These are phyloP conservation scores for Globisporangium apiculatum DNA, from an alignment of 352 stramenopile species.

Conservation along the genomic window DNA sequence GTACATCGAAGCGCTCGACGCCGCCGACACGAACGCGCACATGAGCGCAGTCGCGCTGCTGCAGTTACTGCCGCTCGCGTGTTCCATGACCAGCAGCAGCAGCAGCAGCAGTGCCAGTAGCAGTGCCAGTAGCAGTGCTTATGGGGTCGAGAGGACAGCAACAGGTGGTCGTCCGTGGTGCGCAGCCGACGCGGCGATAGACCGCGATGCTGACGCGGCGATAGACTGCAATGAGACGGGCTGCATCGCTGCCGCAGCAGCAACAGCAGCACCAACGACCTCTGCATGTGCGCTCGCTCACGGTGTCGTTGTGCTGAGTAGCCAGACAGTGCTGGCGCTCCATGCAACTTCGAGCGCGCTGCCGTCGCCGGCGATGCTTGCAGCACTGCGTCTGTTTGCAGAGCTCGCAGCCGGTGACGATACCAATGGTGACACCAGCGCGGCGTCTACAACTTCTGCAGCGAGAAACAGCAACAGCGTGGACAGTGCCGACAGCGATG, in stretches of 20 bases:
- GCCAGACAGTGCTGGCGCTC: constrained; percentile 17
- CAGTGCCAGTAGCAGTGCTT: not conserved
- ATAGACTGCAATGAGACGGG: no score
- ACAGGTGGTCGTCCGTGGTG: not conserved
- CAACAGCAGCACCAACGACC: not conserved
- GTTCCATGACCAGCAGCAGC: not conserved
- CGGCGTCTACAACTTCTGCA: no score
- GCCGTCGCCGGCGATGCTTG: constrained; percentile 12
- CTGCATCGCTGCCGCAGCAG: not conserved
- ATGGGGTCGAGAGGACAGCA: not conserved
- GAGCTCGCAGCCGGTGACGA: not conserved
- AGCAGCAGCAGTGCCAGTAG: not conserved
- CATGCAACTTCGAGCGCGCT: constrained; percentile 12
- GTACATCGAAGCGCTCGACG: constrained; percentile 25
- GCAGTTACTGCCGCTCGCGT: constrained; percentile 4
- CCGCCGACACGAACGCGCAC: constrained; percentile 46
- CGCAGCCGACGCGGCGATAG: no score
- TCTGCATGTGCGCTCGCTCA: not conserved
- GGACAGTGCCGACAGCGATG: not conserved
- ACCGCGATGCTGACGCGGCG: no score
- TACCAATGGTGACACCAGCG: not conserved
- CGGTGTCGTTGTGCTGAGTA: constrained; percentile 9
- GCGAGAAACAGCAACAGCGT: no score
- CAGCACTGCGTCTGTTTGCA: constrained; percentile 4
- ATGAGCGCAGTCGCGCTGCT: constrained; percentile 29